Evolutionary conservation across 495 filamentous ascomycete genomes (phyloP).

Genomic region (Talaromyces adpressus): DNA sequence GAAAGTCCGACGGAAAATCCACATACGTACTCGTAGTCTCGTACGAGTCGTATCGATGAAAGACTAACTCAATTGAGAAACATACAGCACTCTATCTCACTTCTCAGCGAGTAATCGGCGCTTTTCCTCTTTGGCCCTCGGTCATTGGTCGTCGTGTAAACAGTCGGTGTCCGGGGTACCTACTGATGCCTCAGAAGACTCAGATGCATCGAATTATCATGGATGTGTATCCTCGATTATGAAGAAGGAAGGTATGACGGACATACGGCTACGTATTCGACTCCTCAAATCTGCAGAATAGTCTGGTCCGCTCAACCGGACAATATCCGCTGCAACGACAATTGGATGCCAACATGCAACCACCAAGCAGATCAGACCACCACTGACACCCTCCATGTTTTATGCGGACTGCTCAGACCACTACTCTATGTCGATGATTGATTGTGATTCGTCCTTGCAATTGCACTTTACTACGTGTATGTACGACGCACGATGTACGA

Average conservation of each 20-base stretch:
- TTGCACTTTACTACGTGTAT: background rate
- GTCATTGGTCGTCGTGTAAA: background rate
- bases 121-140: background rate
- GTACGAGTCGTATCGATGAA: too few species aligned
- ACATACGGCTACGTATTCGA: background rate
- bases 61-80: background rate
- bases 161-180: background rate
- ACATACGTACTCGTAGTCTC: too few species aligned
- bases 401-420: background rate
- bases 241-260: background rate
- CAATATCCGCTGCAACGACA: background rate
- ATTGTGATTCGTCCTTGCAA: background rate
- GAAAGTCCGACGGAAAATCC: background rate
- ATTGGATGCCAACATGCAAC: background rate
- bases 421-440: background rate
- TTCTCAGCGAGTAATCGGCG: background rate
- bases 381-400: slow-evolving; percentile 3
- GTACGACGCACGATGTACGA: background rate
- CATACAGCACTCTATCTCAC: background rate
- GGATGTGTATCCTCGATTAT: background rate
- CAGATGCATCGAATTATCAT: background rate
- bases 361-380: background rate
- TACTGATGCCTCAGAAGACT: background rate
- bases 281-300: background rate
- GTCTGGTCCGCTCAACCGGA: background rate